A percentile compares a stretch with the other conserved stretches of the same genome.
Evolutionary conservation across 208 protist species (phyloP).

Genomic region (Trypanosoma cruzi): DNA sequence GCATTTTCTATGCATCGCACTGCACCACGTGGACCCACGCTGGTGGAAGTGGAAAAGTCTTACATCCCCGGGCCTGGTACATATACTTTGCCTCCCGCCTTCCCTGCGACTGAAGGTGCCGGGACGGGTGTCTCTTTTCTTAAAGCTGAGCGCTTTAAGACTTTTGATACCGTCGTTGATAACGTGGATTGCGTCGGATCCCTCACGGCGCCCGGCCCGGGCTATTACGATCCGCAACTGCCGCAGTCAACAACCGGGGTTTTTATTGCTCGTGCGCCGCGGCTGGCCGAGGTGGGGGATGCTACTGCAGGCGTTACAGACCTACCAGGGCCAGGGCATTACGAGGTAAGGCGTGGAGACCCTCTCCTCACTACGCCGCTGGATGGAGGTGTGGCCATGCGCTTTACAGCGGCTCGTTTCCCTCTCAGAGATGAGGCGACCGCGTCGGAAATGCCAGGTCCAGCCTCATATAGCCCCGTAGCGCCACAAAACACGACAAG

Average conservation of each 20-base stretch:
- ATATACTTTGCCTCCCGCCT: constrained; percentile 25
- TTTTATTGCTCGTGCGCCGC: constrained; percentile 29
- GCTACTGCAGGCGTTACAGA: not conserved
- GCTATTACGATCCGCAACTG: constrained; percentile 18
- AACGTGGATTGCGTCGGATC: not conserved
- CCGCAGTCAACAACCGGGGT: not conserved
- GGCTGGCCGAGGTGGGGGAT: constrained; percentile 19
- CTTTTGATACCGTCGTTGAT: not conserved
- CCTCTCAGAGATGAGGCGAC: not conserved
- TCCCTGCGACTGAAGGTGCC: constrained; percentile 18
- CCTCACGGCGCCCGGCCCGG: constrained; percentile 16
- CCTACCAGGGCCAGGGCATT: constrained; percentile 23
- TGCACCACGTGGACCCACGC: constrained; percentile 14
- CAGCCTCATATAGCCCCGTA: constrained; percentile 23
- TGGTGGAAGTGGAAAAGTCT: constrained; percentile 19
- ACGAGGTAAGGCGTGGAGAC: constrained; percentile 11
- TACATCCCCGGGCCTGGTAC: constrained; percentile 28
- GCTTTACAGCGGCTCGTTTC: constrained; percentile 27
- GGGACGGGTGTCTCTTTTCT: constrained; percentile 18
- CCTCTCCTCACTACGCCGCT: not conserved
- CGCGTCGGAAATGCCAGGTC: constrained; percentile 23
- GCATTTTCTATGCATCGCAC: constrained; percentile 19
- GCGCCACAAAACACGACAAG: not conserved
- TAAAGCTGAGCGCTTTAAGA: constrained; percentile 22
- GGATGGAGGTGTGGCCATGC: constrained; percentile 27